These are phyloP conservation scores for Ormosia emarginata DNA, from an alignment of 306 rosid species.

Conservation along the genomic window DNA sequence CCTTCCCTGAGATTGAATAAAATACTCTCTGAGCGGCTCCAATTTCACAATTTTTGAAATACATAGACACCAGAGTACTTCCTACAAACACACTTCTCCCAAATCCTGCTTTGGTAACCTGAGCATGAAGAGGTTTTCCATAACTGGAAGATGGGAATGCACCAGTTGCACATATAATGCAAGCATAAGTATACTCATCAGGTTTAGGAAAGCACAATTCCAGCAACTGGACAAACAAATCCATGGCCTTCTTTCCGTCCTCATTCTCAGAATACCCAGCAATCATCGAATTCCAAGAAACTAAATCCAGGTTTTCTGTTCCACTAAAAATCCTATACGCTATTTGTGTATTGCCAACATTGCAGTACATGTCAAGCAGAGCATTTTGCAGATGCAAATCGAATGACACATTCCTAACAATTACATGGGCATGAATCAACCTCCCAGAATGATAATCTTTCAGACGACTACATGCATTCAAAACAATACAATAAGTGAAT, in stretches of 20 bases:
- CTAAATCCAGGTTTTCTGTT: slow-evolving; percentile 55
- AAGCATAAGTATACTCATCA: slow-evolving; percentile 71
- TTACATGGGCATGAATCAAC: slow-evolving; percentile 54
- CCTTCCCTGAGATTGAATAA: slow-evolving; percentile 51
- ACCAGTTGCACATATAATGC: slow-evolving; percentile 51
- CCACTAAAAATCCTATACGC: slow-evolving; percentile 48
- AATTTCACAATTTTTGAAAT: slow-evolving; percentile 55
- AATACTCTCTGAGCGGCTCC: slow-evolving; percentile 58
- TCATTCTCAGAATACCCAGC: slow-evolving; percentile 61
- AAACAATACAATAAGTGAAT: slow-evolving; percentile 63
- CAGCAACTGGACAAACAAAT: slow-evolving; percentile 48
- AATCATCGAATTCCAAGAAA: slow-evolving; percentile 88
- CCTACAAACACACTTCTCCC: slow-evolving; percentile 59
- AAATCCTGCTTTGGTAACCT: slow-evolving; percentile 57
- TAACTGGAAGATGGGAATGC: slow-evolving; percentile 29
- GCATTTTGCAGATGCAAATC: slow-evolving; percentile 73
- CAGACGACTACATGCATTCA: slow-evolving; percentile 56
- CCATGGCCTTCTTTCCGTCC: slow-evolving; percentile 60
- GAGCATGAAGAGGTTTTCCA: slow-evolving; percentile 74
- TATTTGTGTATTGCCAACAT: slow-evolving; percentile 40
- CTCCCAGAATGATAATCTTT: slow-evolving; percentile 47
- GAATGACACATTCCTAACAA: slow-evolving; percentile 38
- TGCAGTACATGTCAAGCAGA: slow-evolving; percentile 83
- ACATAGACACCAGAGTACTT: slow-evolving; percentile 73
- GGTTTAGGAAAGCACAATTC: slow-evolving; percentile 40